Evolutionary conservation across 345 rosid species (phyloP).

Genomic region (Gossypium stocksii): DNA sequence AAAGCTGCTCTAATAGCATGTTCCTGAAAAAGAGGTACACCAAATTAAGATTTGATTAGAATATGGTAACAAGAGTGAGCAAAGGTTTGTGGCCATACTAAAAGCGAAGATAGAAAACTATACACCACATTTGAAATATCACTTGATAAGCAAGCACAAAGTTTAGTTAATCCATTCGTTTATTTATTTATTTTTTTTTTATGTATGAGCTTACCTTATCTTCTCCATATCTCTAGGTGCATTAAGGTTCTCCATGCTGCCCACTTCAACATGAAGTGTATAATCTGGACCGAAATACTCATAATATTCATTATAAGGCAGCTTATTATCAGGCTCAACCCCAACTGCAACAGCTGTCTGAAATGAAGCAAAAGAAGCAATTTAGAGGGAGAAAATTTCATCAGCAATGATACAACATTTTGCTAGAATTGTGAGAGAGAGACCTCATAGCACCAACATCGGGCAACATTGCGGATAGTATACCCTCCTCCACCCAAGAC

Average conservation of each 20-base stretch:
- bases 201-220: slow-evolving; percentile 52
- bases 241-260: slow-evolving; percentile 77
- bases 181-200: no score
- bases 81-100: neutral
- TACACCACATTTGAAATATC: neutral
- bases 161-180: neutral
- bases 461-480: slow-evolving; percentile 95
- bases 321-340: slow-evolving; percentile 87
- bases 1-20: slow-evolving; percentile 38
- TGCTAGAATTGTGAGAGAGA: slow-evolving; percentile 17
- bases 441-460: slow-evolving; percentile 99
- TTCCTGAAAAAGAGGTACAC: neutral
- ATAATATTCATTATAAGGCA: slow-evolving; percentile 89
- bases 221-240: slow-evolving; percentile 75
- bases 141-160: neutral
- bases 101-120: neutral
- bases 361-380: slow-evolving; percentile 17
- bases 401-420: neutral
- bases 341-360: slow-evolving; percentile 99
- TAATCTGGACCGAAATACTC: slow-evolving; percentile 98
- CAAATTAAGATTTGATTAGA: slow-evolving; percentile 1
- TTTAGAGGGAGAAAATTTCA: neutral
- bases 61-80: neutral
- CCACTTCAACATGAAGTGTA: slow-evolving; percentile 81
- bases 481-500: slow-evolving; percentile 99